phyloP scores from a whole-genome alignment of 1,139 yeast genomes.

The Pichia sp. region DNA sequence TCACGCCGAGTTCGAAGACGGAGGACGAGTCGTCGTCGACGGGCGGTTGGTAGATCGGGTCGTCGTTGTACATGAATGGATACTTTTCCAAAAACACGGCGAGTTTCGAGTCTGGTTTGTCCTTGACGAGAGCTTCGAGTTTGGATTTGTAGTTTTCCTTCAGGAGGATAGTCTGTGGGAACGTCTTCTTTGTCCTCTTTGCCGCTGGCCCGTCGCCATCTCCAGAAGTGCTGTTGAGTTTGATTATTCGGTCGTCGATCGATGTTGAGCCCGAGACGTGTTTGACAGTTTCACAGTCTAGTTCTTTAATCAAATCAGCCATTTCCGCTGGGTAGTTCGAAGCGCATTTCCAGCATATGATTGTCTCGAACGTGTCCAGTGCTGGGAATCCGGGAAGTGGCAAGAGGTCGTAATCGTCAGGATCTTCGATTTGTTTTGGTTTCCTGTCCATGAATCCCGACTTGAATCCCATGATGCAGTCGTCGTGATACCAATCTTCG shows the following conservation, averaged over 20 bases:
- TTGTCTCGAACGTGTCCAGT: constrained; percentile 58
- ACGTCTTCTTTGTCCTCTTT: constrained; percentile 15
- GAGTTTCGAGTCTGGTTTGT: constrained; percentile 28
- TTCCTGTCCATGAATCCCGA: constrained; percentile 36
- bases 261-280: constrained; percentile 36
- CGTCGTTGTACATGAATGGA: constrained; percentile 60
- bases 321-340: constrained; percentile 40
- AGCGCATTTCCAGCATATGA: constrained; percentile 85
- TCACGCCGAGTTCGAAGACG: constrained; percentile 58
- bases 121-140: constrained; percentile 28
- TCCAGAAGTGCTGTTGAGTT: constrained; percentile 19
- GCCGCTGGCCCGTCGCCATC: too few relatives aligned
- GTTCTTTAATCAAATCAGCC: constrained; percentile 28
- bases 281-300: constrained; percentile 32
- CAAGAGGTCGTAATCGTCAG: constrained; percentile 32
- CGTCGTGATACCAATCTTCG: constrained; percentile 97
- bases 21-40: constrained; percentile 52
- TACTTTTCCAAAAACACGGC: constrained; percentile 34
- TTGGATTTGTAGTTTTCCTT: constrained; percentile 40
- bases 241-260: constrained; percentile 29
- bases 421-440: constrained; percentile 23
- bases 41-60: constrained; percentile 78
- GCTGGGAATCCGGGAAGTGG: constrained; percentile 60
- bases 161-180: constrained; percentile 44
- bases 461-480: constrained; percentile 74